Base-by-base conservation (phyloP, 805 yeast genomes). In the Blastobotrys terrestris region DNA sequence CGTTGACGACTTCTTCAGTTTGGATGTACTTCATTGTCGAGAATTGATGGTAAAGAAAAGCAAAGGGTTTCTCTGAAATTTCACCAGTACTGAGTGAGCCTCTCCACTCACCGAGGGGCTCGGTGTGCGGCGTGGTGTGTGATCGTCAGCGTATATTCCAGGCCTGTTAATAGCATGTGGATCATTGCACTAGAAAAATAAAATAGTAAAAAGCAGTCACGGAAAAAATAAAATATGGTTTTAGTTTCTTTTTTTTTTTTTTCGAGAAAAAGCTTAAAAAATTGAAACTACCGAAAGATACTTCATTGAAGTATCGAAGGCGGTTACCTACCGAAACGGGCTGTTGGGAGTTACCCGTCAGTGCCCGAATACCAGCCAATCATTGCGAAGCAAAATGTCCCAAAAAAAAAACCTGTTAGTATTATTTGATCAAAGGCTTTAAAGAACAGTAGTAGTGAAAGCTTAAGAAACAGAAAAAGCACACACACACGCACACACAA, bases 1-100 rank as follows among this genome's bases (percentile, higher is more conserved):
- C 70, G 55, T 81, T 86, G 71, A 88, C 80, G 72, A 75, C 70
- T 79, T 87, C 94, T 72, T 87, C 95, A 61, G 94, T 84, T 75
- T 83, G 87, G 70, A 87, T 81, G 87, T 80, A 85, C 80, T 87
- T 87, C 96, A 83, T 82, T 70, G 54, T 60, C 54, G 52, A 20
- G 39, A 44, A 13, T 14, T 44, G 53, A 26, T 26, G 35, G 35
- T 5, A 26, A 26, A 11, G 35, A 11, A 26, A 26, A 26, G 35
- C n/a, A n/a, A n/a, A n/a, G n/a, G n/a, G n/a, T n/a, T n/a, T n/a
- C n/a, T n/a, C n/a, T n/a, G n/a, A n/a, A n/a, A n/a, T n/a, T n/a
- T n/a, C n/a, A n/a, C n/a, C n/a, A n/a, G n/a, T n/a, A n/a, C n/a
- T n/a, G n/a, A n/a, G n/a, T n/a, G n/a, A n/a, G n/a, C n/a, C n/a